Conservation (phyloP, 2,329 filamentous ascomycete genomes). For the Pseudovirgaria hyperparasitica region DNA sequence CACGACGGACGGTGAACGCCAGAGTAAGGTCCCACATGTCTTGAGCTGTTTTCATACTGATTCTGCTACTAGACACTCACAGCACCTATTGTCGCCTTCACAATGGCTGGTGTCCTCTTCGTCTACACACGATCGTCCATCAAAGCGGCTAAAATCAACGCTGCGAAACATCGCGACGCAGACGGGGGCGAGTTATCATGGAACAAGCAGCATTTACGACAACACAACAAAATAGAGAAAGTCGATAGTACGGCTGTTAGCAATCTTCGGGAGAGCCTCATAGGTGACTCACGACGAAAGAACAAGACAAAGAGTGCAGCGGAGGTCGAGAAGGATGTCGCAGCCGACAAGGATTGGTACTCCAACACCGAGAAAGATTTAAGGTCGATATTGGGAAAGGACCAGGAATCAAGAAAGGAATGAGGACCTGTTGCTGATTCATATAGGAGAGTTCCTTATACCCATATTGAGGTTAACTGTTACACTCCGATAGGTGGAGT, state of each 20-base stretch:
- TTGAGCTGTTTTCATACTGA: neutral
- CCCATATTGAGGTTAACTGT: too few species aligned
- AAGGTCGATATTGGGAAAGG: too few species aligned
- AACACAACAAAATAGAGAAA: constrained; percentile 38
- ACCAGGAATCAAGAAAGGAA: too few species aligned
- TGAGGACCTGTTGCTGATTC: too few species aligned
- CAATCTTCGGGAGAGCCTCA: constrained; percentile 19
- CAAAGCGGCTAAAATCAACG: constrained; percentile 52
- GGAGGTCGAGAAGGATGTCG: too few species aligned
- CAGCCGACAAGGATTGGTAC: too few species aligned
- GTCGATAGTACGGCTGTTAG: constrained; percentile 15
- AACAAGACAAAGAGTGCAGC: constrained; percentile 13
- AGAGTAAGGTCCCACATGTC: too few species aligned
- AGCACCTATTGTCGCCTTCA: constrained; percentile 49
- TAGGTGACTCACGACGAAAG: constrained; percentile 19
- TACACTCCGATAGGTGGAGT: too few species aligned
- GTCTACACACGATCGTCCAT: constrained; percentile 54
- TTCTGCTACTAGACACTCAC: constrained; percentile 34
- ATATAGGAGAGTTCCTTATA: too few species aligned
- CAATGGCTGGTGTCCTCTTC: constrained; percentile 48
- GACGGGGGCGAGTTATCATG: constrained; percentile 43
- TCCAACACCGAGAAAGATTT: too few species aligned
- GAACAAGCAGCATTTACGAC: constrained; percentile 40
- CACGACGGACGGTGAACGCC: constrained; percentile 20
- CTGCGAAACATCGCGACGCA: constrained; percentile 44